These are phyloP conservation scores for Polyporus tsugae DNA, from an alignment of 1,284 basidiomycete genomes.

Conservation along the genomic window DNA sequence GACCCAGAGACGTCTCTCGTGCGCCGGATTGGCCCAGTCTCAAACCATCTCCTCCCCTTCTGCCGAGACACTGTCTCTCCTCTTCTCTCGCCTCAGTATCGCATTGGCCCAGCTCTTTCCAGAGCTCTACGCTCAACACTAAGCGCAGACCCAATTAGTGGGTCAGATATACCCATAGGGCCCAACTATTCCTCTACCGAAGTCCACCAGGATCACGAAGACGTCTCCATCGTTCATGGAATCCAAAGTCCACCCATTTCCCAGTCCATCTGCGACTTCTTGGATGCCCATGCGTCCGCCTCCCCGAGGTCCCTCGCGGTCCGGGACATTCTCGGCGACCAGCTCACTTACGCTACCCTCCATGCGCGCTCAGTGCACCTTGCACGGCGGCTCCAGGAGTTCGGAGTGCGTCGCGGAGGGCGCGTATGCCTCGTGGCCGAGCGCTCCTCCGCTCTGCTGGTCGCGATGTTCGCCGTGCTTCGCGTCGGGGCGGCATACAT, in stretches of 20 bases:
- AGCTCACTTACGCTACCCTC: constrained; percentile 55
- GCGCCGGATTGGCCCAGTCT: not conserved
- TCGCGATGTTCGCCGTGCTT: constrained; percentile 58
- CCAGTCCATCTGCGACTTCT: constrained; percentile 53
- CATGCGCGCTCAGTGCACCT: constrained; percentile 53
- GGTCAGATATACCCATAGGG: not conserved
- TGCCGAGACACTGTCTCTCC: not conserved
- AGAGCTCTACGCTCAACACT: not conserved
- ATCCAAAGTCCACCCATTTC: not conserved
- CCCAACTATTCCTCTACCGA: not conserved
- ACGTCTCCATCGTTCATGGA: not conserved
- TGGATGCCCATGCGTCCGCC: constrained; percentile 48
- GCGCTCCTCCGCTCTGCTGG: constrained; percentile 56
- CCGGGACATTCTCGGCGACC: constrained; percentile 52
- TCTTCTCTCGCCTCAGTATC: not conserved
- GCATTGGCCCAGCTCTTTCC: not conserved
- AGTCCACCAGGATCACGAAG: not conserved
- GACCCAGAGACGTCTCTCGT: not conserved
- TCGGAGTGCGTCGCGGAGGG: constrained; percentile 49
- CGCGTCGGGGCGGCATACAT: constrained; percentile 61
- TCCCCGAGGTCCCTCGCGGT: constrained; percentile 50
- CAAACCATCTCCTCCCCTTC: not conserved
- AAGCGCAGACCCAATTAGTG: not conserved
- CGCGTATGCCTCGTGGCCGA: constrained; percentile 58
- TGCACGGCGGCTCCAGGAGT: constrained; percentile 47